phyloP scores from a whole-genome alignment of 352 stramenopile species.

The Phytophthora agathidicida region DNA sequence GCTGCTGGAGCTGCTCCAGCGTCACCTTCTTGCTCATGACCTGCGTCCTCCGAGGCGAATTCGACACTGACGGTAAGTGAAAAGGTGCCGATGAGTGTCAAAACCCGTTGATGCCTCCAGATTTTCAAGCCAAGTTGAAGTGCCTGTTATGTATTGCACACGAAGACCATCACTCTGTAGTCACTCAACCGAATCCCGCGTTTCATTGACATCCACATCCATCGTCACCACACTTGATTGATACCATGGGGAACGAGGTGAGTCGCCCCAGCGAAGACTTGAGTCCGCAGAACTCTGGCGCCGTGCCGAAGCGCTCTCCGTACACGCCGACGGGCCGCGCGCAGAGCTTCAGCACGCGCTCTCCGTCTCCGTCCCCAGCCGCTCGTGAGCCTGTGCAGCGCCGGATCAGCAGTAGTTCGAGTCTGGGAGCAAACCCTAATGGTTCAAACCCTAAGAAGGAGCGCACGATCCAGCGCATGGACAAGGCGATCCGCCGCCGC shows the following conservation, averaged over 20 bases:
- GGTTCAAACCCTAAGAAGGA: slow-evolving; percentile 42
- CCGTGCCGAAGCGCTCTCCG: slow-evolving; percentile 23
- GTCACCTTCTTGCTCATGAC: slow-evolving; percentile 6
- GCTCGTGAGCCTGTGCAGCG: slow-evolving; percentile 9
- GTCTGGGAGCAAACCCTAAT: slow-evolving; percentile 13
- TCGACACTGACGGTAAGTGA: not conserved
- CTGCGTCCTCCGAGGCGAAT: slow-evolving; percentile 1
- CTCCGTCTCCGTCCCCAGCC: slow-evolving; percentile 19
- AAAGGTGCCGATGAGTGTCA: not conserved
- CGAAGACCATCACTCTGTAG: slow-evolving; percentile 19
- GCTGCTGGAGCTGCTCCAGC: slow-evolving; percentile 10
- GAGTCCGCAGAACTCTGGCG: slow-evolving; percentile 36
- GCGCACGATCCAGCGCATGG: slow-evolving; percentile 81
- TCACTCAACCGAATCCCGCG: slow-evolving; percentile 3
- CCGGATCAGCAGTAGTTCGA: slow-evolving; percentile 21
- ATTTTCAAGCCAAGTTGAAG: slow-evolving; percentile 22
- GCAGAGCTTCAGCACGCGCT: slow-evolving; percentile 50
- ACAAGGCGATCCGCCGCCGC: slow-evolving; percentile 79
- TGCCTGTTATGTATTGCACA: not conserved
- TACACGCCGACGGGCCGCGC: slow-evolving; percentile 42
- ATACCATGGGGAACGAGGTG: slow-evolving; percentile 68
- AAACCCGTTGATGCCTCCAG: slow-evolving; percentile 10
- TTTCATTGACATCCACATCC: slow-evolving; percentile 18
- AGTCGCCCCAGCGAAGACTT: slow-evolving; percentile 37
- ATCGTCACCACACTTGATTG: not conserved